Percentiles rank a stretch among this genome's conserved stretches.
phyloP scores from a whole-genome alignment of 2,329 filamentous ascomycete genomes.

The Ophiognomonia clavigignenti-juglandacearum region DNA sequence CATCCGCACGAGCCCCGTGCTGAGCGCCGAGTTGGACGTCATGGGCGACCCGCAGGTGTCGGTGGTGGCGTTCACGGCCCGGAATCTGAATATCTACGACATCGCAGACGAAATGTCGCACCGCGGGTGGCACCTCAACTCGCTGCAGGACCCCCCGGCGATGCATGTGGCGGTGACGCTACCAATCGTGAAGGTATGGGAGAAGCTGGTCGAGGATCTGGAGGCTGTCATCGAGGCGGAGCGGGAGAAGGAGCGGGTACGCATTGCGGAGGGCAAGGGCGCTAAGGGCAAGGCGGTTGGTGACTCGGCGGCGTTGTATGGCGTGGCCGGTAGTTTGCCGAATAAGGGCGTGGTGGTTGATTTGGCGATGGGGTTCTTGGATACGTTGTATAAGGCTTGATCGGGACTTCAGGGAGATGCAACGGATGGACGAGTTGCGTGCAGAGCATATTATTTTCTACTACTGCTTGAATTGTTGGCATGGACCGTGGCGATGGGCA shows the following conservation, averaged over 20 bases:
- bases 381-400: constrained; percentile 85
- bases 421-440: too few relatives aligned
- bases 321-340: constrained; percentile 88
- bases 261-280: constrained; percentile 64
- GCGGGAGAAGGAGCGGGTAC: constrained; percentile 73
- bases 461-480: too few relatives aligned
- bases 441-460: too few relatives aligned
- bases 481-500: too few relatives aligned
- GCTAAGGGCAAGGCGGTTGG: constrained; percentile 64
- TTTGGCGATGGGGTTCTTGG: constrained; percentile 83
- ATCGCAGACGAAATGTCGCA: constrained; percentile 81
- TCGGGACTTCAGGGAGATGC: too few relatives aligned
- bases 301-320: constrained; percentile 85
- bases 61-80: constrained; percentile 83
- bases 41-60: constrained; percentile 83
- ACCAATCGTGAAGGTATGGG: constrained; percentile 76
- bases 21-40: constrained; percentile 71
- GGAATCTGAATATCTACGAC: constrained; percentile 87
- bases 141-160: constrained; percentile 83
- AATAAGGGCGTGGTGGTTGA: constrained; percentile 95
- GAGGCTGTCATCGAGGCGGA: constrained; percentile 65
- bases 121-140: constrained; percentile 93
- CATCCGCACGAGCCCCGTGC: constrained; percentile 62
- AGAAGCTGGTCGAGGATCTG: constrained; percentile 71
- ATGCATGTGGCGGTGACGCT: constrained; percentile 93